Evolutionary conservation across 169 alveolate species (phyloP).

Genomic region (Sarcocystis neurona): DNA sequence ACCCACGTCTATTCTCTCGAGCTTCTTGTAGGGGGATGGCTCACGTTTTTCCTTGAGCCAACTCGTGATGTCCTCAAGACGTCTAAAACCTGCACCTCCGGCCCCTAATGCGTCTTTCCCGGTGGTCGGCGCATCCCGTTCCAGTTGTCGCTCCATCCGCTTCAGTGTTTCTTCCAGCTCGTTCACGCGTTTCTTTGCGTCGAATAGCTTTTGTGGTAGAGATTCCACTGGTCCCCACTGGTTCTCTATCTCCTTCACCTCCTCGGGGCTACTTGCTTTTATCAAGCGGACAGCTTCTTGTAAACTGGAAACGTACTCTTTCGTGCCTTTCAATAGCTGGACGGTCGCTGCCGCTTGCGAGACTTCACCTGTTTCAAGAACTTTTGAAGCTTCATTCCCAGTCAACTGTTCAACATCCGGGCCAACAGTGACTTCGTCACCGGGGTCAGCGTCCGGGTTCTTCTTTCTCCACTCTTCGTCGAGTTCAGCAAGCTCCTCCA

Average conservation of each 20-base stretch:
- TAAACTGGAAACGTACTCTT: neutral
- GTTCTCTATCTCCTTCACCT: neutral
- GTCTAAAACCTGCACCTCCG: neutral
- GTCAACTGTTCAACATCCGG: slow-evolving; percentile 29
- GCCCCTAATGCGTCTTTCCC: neutral
- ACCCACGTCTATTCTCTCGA: slow-evolving; percentile 40
- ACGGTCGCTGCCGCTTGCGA: neutral
- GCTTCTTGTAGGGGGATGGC: slow-evolving; percentile 33
- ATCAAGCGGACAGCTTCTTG: neutral
- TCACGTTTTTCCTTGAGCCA: slow-evolving; percentile 42
- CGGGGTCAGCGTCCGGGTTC: neutral
- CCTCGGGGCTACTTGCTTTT: neutral
- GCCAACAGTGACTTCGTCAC: slow-evolving; percentile 30
- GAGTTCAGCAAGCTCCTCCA: slow-evolving; percentile 15
- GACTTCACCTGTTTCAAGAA: neutral
- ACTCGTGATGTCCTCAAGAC: slow-evolving; percentile 20
- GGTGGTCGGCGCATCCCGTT: neutral
- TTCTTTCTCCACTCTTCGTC: slow-evolving; percentile 40
- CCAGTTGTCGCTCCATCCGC: neutral
- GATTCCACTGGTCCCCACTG: neutral
- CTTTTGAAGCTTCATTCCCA: neutral
- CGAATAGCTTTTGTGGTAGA: neutral
- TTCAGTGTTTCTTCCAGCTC: neutral
- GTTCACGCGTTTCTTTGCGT: neutral
- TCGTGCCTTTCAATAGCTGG: neutral